phyloP scores from a whole-genome alignment of 2,329 filamentous ascomycete genomes.

The Pochonia chlamydosporia region DNA sequence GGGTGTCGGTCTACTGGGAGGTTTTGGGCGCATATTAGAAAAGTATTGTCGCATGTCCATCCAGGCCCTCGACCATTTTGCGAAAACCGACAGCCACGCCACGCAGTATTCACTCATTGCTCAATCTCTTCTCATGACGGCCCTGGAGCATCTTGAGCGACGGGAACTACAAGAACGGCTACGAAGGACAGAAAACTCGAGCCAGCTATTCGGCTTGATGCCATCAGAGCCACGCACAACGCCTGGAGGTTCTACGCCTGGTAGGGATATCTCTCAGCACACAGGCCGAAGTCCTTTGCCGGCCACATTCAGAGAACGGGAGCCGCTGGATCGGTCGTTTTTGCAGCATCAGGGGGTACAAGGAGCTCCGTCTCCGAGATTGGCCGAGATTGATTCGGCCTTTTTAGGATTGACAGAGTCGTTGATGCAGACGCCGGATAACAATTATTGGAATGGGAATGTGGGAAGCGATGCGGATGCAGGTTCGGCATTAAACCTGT shows the following conservation, averaged over 20 bases:
- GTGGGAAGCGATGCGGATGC: constrained; percentile 35
- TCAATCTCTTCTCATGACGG: constrained; percentile 41
- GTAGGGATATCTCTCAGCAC: constrained; percentile 10
- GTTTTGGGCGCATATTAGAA: constrained; percentile 46
- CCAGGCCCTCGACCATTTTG: constrained; percentile 42
- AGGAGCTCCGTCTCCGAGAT: constrained; percentile 22
- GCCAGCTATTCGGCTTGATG: constrained; percentile 45
- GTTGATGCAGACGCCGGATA: constrained; percentile 35
- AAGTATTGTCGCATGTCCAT: constrained; percentile 44
- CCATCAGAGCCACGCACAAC: not conserved
- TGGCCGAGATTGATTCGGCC: constrained; percentile 30
- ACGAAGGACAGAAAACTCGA: constrained; percentile 43
- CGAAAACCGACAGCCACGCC: constrained; percentile 43
- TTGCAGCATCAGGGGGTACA: constrained; percentile 18
- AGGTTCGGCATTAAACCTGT: constrained; percentile 41
- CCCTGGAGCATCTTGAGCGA: constrained; percentile 40
- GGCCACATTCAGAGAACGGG: constrained; percentile 11
- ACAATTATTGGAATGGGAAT: constrained; percentile 30
- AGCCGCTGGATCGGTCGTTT: constrained; percentile 18
- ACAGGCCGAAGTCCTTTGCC: constrained; percentile 11
- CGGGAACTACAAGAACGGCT: constrained; percentile 40
- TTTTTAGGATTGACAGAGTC: constrained; percentile 32
- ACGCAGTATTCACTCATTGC: constrained; percentile 48
- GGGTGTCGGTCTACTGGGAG: constrained; percentile 44
- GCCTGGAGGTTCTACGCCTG: constrained; percentile 1